Conservation (phyloP, 176 grass and related monocot species). For the Urochloa ruziziensis region DNA sequence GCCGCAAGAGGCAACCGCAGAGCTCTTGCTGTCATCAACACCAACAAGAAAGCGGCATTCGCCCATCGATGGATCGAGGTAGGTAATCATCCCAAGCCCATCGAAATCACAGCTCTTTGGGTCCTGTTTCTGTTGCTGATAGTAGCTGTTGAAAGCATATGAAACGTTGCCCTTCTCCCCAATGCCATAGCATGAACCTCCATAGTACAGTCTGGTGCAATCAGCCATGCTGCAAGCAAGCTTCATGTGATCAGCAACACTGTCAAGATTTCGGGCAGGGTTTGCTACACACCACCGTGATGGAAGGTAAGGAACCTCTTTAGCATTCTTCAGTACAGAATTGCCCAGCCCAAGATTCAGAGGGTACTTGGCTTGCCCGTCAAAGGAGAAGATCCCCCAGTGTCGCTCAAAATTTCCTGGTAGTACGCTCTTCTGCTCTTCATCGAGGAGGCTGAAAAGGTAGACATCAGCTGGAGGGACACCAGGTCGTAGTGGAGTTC, state of each 20-base stretch:
- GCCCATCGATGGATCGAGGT: constrained; percentile 72
- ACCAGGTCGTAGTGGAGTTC: constrained; percentile 77
- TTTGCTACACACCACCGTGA: constrained; percentile 81
- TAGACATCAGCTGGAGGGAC: constrained; percentile 78
- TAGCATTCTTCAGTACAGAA: constrained; percentile 69
- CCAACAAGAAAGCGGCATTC: constrained; percentile 89
- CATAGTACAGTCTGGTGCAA: constrained; percentile 74
- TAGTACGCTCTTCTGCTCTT: constrained; percentile 72
- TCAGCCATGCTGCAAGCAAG: constrained; percentile 77
- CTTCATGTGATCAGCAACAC: constrained; percentile 67
- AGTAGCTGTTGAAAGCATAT: constrained; percentile 98
- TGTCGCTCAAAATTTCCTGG: constrained; percentile 94
- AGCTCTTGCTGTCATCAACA: constrained; percentile 56
- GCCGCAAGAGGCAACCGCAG: constrained; percentile 30
- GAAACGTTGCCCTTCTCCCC: constrained; percentile 81
- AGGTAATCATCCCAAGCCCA: constrained; percentile 79
- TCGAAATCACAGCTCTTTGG: constrained; percentile 77
- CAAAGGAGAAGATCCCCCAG: constrained; percentile 94
- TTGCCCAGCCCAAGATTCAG: constrained; percentile 78
- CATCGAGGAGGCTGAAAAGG: constrained; percentile 89
- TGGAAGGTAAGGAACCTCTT: constrained; percentile 78
- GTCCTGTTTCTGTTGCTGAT: constrained; percentile 88
- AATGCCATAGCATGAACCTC: constrained; percentile 84
- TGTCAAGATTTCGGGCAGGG: constrained; percentile 44
- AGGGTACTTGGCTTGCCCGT: constrained; percentile 91